Evolutionary conservation across 2,329 filamentous ascomycete species (phyloP).

Genomic region (Gliomastix tumulicola): DNA sequence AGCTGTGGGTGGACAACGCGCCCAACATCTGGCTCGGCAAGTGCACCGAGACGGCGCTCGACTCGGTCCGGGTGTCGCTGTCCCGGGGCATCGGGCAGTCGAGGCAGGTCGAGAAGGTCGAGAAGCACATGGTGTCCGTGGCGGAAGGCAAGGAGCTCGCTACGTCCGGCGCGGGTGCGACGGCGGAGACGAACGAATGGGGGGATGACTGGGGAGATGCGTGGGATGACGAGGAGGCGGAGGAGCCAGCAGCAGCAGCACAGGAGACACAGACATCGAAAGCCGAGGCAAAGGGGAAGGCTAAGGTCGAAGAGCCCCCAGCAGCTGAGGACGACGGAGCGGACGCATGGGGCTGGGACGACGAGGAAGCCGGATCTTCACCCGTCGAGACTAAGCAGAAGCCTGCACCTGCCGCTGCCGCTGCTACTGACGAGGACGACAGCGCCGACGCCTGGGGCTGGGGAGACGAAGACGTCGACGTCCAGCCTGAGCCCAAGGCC

Average conservation of each 20-base stretch:
- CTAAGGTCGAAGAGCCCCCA: slow-evolving; percentile 2
- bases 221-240: slow-evolving; percentile 66
- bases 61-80: slow-evolving; percentile 64
- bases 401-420: slow-evolving; percentile 6
- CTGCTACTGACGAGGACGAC: slow-evolving; percentile 35
- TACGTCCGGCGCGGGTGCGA: slow-evolving; percentile 39
- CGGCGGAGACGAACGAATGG: slow-evolving; percentile 57
- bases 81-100: slow-evolving; percentile 58
- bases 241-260: slow-evolving; percentile 10
- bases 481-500: slow-evolving; percentile 10
- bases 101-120: slow-evolving; percentile 72
- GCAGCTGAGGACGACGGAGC: slow-evolving; percentile 33
- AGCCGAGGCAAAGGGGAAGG: slow-evolving; percentile 10
- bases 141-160: slow-evolving; percentile 59
- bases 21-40: slow-evolving; percentile 81
- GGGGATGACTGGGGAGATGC: slow-evolving; percentile 68
- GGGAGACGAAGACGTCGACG: slow-evolving; percentile 58
- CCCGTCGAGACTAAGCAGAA: slow-evolving; percentile 8
- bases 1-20: slow-evolving; percentile 74
- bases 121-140: slow-evolving; percentile 71
- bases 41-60: slow-evolving; percentile 72
- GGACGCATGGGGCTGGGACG: slow-evolving; percentile 84
- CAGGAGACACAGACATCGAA: slow-evolving; percentile 6
- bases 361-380: slow-evolving; percentile 36
- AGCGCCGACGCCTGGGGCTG: slow-evolving; percentile 73